Evolutionary conservation across 2,329 filamentous ascomycete genomes (phyloP), one percentile per base, ranked within the genome.

Genomic region (Trichoderma cornu-damae): DNA sequence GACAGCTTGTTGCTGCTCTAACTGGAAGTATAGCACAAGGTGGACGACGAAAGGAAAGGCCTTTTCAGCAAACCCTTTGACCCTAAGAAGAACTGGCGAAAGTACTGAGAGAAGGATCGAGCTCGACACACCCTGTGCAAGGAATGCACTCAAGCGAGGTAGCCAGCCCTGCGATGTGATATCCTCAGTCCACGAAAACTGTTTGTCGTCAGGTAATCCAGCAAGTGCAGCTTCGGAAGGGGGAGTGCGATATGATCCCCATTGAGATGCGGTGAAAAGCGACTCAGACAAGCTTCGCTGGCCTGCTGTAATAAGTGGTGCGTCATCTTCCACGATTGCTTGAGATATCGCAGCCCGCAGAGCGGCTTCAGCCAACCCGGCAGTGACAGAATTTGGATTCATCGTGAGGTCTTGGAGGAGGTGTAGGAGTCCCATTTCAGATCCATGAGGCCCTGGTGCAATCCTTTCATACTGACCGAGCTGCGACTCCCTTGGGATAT

Each of bases 31-130:
- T 0, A 99, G 77, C 14, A 91, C 84, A 40, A 96, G 77, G 70
- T 99, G 95, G 3, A 96, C 76, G 53, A 97, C 81, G 62, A 89
- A 95, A 0, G 92, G 91, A 49, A 97, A 86, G 0, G 90, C 77
- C 40, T 85, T 81, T 60, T 86, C 81, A 0, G 91, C 87, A 66
- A 96, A 85, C 0, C 82, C 81, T 38, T 82, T 79, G 24, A 93
- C 82, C 11, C 79, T 78, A 11, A 76, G 71, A 4, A 96, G 75
- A 37, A 94, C 79, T 4, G 82, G 81, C 1, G 81, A 76, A 22
- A 97, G 72, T 2, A 87, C 81, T 9, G 81, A 81, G 38, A 96
- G 77, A 2, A 96, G 77, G 12, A 87, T 81, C 59, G 89, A 86
- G 16, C 83, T 74, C 0, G 78, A 70, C 8, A 84, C 79, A 50